Percentiles rank a stretch among this genome's conserved stretches.
Conservation (phyloP, 2,329 filamentous ascomycete genomes). For the Diaporthe amygdali region DNA sequence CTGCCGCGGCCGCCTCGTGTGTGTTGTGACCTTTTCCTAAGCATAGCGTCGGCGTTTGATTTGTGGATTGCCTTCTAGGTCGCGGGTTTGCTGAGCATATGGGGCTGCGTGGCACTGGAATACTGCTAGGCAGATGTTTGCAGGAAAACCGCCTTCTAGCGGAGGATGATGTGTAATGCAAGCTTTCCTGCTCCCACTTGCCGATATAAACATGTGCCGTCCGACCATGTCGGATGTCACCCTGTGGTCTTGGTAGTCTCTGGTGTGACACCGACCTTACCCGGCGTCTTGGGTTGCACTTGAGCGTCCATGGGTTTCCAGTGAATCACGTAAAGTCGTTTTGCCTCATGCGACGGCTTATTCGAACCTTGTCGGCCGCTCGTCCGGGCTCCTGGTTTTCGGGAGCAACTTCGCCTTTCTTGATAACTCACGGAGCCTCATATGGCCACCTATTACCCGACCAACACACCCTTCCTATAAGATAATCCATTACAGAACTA, state of each 20-base stretch:
- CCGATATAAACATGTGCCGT: not conserved
- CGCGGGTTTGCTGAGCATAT: not conserved
- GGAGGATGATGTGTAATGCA: not conserved
- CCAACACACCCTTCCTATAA: not conserved
- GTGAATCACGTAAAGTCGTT: not conserved
- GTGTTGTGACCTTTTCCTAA: not conserved
- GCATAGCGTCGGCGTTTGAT: slow-evolving; percentile 2
- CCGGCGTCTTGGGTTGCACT: not conserved
- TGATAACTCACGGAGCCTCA: not conserved
- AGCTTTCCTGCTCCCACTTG: not conserved
- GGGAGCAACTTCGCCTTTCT: not conserved
- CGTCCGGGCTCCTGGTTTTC: not conserved
- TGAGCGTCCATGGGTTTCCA: not conserved
- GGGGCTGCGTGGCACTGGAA: not conserved
- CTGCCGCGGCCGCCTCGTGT: not conserved
- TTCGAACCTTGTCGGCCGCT: not conserved
- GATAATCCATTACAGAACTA: not conserved
- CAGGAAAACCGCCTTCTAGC: not conserved
- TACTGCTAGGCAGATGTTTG: not conserved
- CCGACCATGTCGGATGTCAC: not conserved
- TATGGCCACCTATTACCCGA: not conserved
- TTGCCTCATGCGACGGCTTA: not conserved
- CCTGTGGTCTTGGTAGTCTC: not conserved
- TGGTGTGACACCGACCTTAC: not conserved
- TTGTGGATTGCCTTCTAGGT: not conserved